Base-by-base conservation (phyloP, 2,329 filamentous ascomycete species). In the Metarhizium anisopliae region DNA sequence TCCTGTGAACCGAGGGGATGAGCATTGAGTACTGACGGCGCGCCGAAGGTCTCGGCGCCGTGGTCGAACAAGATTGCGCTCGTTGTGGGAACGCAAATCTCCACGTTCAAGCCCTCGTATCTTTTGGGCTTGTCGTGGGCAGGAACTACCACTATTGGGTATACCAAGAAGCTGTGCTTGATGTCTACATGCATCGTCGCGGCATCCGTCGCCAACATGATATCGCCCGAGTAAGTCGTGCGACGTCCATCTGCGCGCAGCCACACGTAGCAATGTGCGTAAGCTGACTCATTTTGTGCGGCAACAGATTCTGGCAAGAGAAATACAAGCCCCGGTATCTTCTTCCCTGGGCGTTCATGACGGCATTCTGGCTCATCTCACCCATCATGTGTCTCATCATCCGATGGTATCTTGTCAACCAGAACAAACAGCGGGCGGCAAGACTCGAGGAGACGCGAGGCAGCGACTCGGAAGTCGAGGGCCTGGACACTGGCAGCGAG, bases 41-140 rank as follows among this genome's bases (percentile, higher is more conserved):
- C 4, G 25, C 25, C 25, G 3, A 43, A 62, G 62, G 42, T 62
- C 25, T 53, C 60, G 7, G 51, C 61, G 1, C 61, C 62, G 3
- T 66, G 64, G 63, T 62, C 61, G 6, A 63, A 66, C 54, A 66
- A 66, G 40, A 56, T 66, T 43, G 63, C 63, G 2, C 59, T 66
- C 10, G 62, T 66, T 2, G 63, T 66, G 6, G 64, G 64, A 10
- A 65, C 64, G 3, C 63, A 66, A 45, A 63, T 66, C 30, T 66
- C 64, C 8, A 66, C 64, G 2, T 66, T 66, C 51, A 66, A 66
- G 56, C 64, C 63, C 1, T 66, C 64, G 2, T 66, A 66, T 49
- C 58, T 66, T 11, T 56, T 65, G 7, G 63, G 63, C 8, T 58
- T 66, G 11, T 64, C 62, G 25, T 66, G 63, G 63, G 63, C 63